Base-by-base conservation (phyloP, 192 early-diverging fungal genomes). In the Allomyces macrogynus region DNA sequence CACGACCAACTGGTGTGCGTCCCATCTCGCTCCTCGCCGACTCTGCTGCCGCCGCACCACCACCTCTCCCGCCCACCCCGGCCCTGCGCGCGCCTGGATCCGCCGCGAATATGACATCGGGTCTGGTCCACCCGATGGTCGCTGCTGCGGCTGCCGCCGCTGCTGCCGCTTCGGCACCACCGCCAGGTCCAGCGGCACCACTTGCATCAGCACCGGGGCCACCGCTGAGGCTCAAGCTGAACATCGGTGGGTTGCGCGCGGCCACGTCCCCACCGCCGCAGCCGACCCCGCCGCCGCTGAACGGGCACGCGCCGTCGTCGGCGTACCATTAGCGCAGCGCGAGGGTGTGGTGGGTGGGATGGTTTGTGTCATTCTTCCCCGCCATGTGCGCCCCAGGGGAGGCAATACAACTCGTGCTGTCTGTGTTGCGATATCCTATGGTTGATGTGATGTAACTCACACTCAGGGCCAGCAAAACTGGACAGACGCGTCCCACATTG, bases 21-120 rank as follows among this genome's bases (percentile, higher is more conserved):
- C 32, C 4, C 32, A 7, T 8, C 4, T 40, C 32, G 3, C 32
- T 40, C 32, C 32, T 40, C 7, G 32, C 32, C 8, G 32, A 40
- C 7, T n/a, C n/a, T n/a, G n/a, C n/a, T n/a, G 0, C 32, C 4
- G 32, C 32, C 32, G 32, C 32, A 7, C 32, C 32, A 8, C 91
- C 80, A 64, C 87, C 96, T 62, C 74, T 85, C 8, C 80, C 82
- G 12, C 92, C 96, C 65, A 81, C 86, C 10, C 81, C 85, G 9
- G 83, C 92, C 18, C 68, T 94, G 68, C 92, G 96, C 68, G 74
- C 95, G 60, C 67, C 95, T 66, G 85, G 87, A 16, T 95, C 89
- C 66, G 86, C 85, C 69, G 90, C 92, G 7, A 96, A 98, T 77
- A 96, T 95, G 77, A 96, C 92, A 82, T 83, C 96, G 27, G 83